Base-by-base conservation (phyloP, 805 yeast genomes). In the Wickerhamiella domercqiae region DNA sequence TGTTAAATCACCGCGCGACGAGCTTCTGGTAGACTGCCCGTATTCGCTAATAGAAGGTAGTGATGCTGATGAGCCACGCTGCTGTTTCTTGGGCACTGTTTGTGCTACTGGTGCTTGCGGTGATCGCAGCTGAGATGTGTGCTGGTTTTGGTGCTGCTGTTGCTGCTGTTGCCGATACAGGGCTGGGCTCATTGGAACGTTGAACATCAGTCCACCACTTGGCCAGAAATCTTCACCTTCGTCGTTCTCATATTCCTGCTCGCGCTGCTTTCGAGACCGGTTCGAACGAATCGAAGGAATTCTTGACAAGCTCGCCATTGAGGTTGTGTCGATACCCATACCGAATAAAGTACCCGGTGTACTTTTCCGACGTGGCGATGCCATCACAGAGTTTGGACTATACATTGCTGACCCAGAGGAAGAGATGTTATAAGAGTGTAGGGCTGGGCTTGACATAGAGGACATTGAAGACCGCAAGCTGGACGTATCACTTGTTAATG, bases 131-230 rank as follows among this genome's bases (percentile, higher is more conserved):
- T n/a, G 9, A 9, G 37, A 32, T 9, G 26, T 24, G 26, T 24
- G 26, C 26, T 9, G 11, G 14, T 34, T 31, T 6, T 16, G 34
- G 29, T 3, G 43, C 29, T 28, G 34, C 36, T 7, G 40, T 39
- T 15, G 36, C 28, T 6, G 38, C 24, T 32, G 42, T 32, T 57
- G 53, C 14, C 59, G 54, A 32, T 53, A 60, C 15, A 75, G 54
- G 0, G 78, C 67, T 34, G 71, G 75, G 0, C 78, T 65, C 37
- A 72, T 55, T 2, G 84, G 84, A 15, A 77, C 78, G 47, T 77
- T 75, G 55, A 61, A 76, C 41, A 75, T 68, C 17, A 67, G 61
- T 17, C 66, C 55, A 38, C 67, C 67, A 31, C 65, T 71, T 1
- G 73, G 73, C 30, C 71, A 55, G 40, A 70, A 68, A 41, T 70